phyloP scores from a whole-genome alignment of 768 basidiomycete genomes.

The Lentinula sp. region DNA sequence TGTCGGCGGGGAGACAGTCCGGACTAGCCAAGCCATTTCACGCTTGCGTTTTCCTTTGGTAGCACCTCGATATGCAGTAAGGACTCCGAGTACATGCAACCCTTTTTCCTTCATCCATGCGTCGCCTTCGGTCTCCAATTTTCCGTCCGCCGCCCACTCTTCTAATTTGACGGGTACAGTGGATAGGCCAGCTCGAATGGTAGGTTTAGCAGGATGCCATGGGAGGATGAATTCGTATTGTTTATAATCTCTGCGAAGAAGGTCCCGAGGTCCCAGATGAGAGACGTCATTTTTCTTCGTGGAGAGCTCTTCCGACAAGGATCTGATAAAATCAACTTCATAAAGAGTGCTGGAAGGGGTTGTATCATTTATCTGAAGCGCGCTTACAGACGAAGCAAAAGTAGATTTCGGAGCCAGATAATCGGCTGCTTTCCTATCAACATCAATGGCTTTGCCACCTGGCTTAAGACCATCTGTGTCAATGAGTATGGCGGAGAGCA shows the following conservation, averaged over 20 bases:
- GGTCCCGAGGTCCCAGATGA: slow-evolving; percentile 63
- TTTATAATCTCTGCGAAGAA: slow-evolving; percentile 94
- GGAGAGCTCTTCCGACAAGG: slow-evolving; percentile 41
- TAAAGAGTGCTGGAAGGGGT: slow-evolving; percentile 22
- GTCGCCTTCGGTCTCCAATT: slow-evolving; percentile 29
- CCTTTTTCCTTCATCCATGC: slow-evolving; percentile 63
- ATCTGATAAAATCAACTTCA: slow-evolving; percentile 36
- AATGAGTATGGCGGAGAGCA: slow-evolving; percentile 75
- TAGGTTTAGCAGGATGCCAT: slow-evolving; percentile 26
- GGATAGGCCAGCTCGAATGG: slow-evolving; percentile 67
- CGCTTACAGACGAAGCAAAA: slow-evolving; percentile 23
- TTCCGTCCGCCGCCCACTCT: slow-evolving; percentile 42
- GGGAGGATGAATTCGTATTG: slow-evolving; percentile 54
- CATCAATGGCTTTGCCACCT: slow-evolving; percentile 67
- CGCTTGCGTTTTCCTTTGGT: slow-evolving; percentile 25
- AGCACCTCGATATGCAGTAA: slow-evolving; percentile 61
- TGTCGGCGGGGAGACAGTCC: slow-evolving; percentile 24
- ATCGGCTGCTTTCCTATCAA: slow-evolving; percentile 59
- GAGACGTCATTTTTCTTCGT: slow-evolving; percentile 63
- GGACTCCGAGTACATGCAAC: slow-evolving; percentile 67
- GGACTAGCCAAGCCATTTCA: slow-evolving; percentile 57
- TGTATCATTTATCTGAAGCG: slow-evolving; percentile 5
- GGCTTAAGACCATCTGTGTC: slow-evolving; percentile 79
- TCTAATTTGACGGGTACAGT: slow-evolving; percentile 73
- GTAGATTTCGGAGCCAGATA: slow-evolving; percentile 60